Conservation (phyloP, 2,329 filamentous ascomycete species). For the Paradendryphiella salina region DNA sequence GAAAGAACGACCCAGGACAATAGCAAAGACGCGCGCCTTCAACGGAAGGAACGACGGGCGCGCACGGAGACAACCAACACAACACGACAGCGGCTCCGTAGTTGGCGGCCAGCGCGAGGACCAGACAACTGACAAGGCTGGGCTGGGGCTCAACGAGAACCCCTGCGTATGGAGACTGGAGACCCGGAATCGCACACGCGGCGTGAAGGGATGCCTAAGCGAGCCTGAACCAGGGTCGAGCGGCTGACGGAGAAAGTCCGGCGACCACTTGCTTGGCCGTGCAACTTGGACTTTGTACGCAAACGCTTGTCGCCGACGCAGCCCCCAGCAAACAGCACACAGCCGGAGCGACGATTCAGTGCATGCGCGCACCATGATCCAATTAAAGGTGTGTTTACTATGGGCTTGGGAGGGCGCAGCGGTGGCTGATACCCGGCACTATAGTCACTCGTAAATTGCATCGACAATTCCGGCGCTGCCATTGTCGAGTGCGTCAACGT, state of each 20-base stretch:
- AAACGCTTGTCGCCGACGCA: slow-evolving; percentile 6
- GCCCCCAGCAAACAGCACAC: slow-evolving; percentile 14
- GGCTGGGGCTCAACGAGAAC: slow-evolving; percentile 9
- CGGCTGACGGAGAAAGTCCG: slow-evolving; percentile 4
- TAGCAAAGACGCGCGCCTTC: slow-evolving; percentile 11
- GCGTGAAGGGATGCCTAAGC: slow-evolving; percentile 13
- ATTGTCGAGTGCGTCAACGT: slow-evolving; percentile 96
- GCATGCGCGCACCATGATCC: slow-evolving; percentile 40
- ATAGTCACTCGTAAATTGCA: slow-evolving; percentile 95
- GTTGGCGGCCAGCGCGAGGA: slow-evolving; percentile 24
- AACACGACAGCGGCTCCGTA: slow-evolving; percentile 20
- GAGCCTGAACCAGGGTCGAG: slow-evolving; percentile 4
- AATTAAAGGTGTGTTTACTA: slow-evolving; percentile 42
- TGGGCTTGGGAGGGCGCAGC: slow-evolving; percentile 11
- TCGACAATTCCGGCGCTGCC: slow-evolving; percentile 98
- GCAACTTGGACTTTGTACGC: slow-evolving; percentile 3
- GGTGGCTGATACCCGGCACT: slow-evolving; percentile 59
- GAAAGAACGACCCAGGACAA: slow-evolving; percentile 33
- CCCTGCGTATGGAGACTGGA: slow-evolving; percentile 10
- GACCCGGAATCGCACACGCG: slow-evolving; percentile 5
- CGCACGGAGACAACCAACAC: slow-evolving; percentile 28
- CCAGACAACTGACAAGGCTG: slow-evolving; percentile 22
- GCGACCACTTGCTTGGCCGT: slow-evolving; percentile 5
- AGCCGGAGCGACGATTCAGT: neutral
- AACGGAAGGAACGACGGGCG: slow-evolving; percentile 34